phyloP scores from a whole-genome alignment of 2,329 filamentous ascomycete species.

The Talaromyces funiculosus region DNA sequence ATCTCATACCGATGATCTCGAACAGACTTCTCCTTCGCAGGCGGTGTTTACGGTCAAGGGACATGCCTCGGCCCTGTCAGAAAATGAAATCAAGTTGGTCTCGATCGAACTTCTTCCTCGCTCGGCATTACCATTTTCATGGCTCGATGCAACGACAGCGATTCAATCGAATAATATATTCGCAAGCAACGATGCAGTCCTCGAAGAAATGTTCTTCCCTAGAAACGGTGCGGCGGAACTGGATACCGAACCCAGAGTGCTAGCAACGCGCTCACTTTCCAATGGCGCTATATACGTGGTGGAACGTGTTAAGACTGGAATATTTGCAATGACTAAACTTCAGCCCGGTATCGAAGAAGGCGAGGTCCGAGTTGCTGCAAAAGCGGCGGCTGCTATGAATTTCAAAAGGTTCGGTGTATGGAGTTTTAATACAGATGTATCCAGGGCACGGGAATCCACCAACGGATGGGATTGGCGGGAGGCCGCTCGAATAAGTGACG shows the following conservation, averaged over 20 bases:
- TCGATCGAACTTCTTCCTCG: slow-evolving; percentile 34
- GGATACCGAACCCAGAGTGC: slow-evolving; percentile 24
- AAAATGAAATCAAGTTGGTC: slow-evolving; percentile 30
- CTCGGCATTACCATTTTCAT: slow-evolving; percentile 33
- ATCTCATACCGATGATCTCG: slow-evolving; percentile 14
- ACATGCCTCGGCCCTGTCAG: slow-evolving; percentile 30
- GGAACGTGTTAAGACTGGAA: slow-evolving; percentile 34
- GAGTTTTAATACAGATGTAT: neutral
- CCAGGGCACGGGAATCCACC: neutral
- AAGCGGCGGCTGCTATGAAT: slow-evolving; percentile 18
- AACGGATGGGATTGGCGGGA: slow-evolving; percentile 30
- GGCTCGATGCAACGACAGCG: slow-evolving; percentile 31
- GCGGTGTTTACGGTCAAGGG: slow-evolving; percentile 30
- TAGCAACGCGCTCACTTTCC: slow-evolving; percentile 27
- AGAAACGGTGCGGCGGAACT: neutral
- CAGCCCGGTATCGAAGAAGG: slow-evolving; percentile 31
- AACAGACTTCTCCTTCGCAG: slow-evolving; percentile 10
- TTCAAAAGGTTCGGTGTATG: neutral
- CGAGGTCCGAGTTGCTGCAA: slow-evolving; percentile 34
- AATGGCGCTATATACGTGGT: slow-evolving; percentile 33
- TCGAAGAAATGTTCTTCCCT: slow-evolving; percentile 28
- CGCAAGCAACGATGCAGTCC: slow-evolving; percentile 30
- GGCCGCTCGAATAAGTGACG: slow-evolving; percentile 29
- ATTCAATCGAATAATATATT: slow-evolving; percentile 34
- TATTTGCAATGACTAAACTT: slow-evolving; percentile 37